Conservation (phyloP, 768 basidiomycete genomes). For the Boletus tylopilopsis region DNA sequence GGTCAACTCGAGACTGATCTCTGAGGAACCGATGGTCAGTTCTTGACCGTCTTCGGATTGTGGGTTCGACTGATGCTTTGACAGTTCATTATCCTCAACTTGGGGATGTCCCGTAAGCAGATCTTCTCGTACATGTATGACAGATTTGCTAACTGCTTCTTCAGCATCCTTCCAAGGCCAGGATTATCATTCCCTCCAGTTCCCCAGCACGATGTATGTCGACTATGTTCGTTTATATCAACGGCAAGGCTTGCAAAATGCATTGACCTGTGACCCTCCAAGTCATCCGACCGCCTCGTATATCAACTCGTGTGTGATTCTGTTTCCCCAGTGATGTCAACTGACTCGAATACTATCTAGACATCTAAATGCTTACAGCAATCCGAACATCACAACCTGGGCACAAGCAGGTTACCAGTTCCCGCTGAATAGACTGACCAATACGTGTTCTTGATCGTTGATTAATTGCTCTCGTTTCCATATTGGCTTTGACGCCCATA, state of each 20-base stretch:
- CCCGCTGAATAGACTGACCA: slow-evolving; percentile 56
- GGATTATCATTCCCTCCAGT: slow-evolving; percentile 40
- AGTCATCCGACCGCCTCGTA: slow-evolving; percentile 78
- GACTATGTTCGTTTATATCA: slow-evolving; percentile 93
- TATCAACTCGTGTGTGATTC: slow-evolving; percentile 51
- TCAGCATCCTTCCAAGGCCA: slow-evolving; percentile 59
- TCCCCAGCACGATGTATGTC: slow-evolving; percentile 78
- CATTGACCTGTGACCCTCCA: slow-evolving; percentile 76
- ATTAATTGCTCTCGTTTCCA: slow-evolving; percentile 4
- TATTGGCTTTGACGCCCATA: slow-evolving; percentile 10
- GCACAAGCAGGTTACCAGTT: slow-evolving; percentile 66
- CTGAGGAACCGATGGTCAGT: slow-evolving; percentile 92
- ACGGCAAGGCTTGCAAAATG: slow-evolving; percentile 61
- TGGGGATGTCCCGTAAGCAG: slow-evolving; percentile 66
- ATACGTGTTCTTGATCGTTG: slow-evolving; percentile 17
- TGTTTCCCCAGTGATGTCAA: slow-evolving; percentile 1
- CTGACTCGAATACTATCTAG: slow-evolving; percentile 16
- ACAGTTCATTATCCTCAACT: slow-evolving; percentile 80
- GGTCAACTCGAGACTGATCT: slow-evolving; percentile 62
- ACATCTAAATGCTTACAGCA: slow-evolving; percentile 56
- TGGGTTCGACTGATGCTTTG: slow-evolving; percentile 8
- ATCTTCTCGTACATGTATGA: neutral
- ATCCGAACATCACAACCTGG: slow-evolving; percentile 89
- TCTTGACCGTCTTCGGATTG: slow-evolving; percentile 1
- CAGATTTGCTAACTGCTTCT: slow-evolving; percentile 3